Conservation (phyloP, 768 basidiomycete genomes). For the Suillus bovinus region DNA sequence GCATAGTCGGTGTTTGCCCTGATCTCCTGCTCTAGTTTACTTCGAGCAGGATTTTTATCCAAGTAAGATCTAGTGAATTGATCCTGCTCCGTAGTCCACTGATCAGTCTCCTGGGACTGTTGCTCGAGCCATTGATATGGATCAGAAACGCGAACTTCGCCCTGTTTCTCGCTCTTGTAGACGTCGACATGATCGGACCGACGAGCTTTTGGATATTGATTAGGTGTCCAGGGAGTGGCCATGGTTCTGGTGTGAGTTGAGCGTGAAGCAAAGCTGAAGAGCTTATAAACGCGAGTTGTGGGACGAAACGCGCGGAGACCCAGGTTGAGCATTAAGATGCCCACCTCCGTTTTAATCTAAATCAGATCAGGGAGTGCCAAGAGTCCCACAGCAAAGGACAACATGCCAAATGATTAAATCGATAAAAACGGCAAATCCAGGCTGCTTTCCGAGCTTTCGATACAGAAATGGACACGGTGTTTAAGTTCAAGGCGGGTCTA, state of each 20-base stretch:
- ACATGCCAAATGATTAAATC: conserved; percentile 21
- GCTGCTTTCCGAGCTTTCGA: conserved; percentile 10
- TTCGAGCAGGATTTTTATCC: conserved; percentile 60
- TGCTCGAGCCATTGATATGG: conserved; percentile 79
- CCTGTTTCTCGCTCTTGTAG: conserved; percentile 66
- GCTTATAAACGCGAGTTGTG: conserved; percentile 22
- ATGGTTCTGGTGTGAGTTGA: conserved; percentile 16
- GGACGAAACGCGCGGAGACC: conserved; percentile 18
- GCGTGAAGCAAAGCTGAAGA: conserved; percentile 23
- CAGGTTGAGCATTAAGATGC: conserved; percentile 18
- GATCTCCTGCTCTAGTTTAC: conserved; percentile 60
- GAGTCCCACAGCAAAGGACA: conserved; percentile 22
- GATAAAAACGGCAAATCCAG: conserved; percentile 15
- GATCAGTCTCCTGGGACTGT: conserved; percentile 59
- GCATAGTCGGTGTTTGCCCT: conserved; percentile 52
- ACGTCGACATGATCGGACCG: conserved; percentile 67
- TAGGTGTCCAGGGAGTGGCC: conserved; percentile 52
- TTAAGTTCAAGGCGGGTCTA: conserved; percentile 5
- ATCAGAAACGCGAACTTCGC: conserved; percentile 62
- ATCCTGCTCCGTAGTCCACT: conserved; percentile 65
- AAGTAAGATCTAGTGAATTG: conserved; percentile 58
- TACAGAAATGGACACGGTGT: conserved; percentile 10
- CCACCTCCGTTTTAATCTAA: conserved; percentile 18
- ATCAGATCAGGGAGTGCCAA: conserved; percentile 32
- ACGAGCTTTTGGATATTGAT: conserved; percentile 62